Evolutionary conservation across 768 basidiomycete genomes (phyloP).

Genomic region (Macrolepiota dolichaula): DNA sequence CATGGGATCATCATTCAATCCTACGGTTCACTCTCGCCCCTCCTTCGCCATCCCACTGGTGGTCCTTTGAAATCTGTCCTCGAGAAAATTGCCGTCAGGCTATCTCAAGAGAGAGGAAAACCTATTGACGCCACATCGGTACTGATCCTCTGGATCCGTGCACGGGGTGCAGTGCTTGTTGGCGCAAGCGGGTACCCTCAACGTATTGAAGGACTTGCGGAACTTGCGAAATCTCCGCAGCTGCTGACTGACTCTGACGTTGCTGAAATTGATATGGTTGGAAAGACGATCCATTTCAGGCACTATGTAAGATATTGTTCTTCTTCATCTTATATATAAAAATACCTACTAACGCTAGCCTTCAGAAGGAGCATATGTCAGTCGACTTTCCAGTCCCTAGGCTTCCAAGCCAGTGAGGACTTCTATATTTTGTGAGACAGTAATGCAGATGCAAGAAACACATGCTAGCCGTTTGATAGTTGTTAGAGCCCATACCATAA

Average conservation of each 20-base stretch:
- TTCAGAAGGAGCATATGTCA: slow-evolving; percentile 34
- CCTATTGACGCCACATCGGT: slow-evolving; percentile 21
- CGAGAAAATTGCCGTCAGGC: slow-evolving; percentile 26
- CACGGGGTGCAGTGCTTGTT: slow-evolving; percentile 28
- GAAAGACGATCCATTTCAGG: slow-evolving; percentile 31
- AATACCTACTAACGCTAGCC: background rate
- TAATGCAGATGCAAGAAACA: no score
- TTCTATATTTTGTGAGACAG: no score
- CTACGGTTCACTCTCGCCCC: slow-evolving; percentile 33
- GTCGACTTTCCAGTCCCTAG: slow-evolving; percentile 29
- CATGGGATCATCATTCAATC: slow-evolving; percentile 36
- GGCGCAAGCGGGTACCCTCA: slow-evolving; percentile 28
- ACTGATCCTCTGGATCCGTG: slow-evolving; percentile 31
- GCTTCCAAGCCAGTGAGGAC: slow-evolving; percentile 19
- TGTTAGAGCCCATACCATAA: background rate
- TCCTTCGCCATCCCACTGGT: slow-evolving; percentile 32
- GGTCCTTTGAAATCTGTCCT: slow-evolving; percentile 37
- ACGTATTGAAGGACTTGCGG: slow-evolving; percentile 26
- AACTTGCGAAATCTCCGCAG: slow-evolving; percentile 25
- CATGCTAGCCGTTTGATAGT: background rate
- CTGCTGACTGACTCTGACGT: slow-evolving; percentile 27
- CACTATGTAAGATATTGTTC: slow-evolving; percentile 24
- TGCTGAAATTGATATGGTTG: slow-evolving; percentile 30
- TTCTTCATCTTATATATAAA: background rate
- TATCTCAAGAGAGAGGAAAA: slow-evolving; percentile 20